Evolutionary conservation across 2,329 filamentous ascomycete genomes (phyloP).

Genomic region (Eutypa lata): DNA sequence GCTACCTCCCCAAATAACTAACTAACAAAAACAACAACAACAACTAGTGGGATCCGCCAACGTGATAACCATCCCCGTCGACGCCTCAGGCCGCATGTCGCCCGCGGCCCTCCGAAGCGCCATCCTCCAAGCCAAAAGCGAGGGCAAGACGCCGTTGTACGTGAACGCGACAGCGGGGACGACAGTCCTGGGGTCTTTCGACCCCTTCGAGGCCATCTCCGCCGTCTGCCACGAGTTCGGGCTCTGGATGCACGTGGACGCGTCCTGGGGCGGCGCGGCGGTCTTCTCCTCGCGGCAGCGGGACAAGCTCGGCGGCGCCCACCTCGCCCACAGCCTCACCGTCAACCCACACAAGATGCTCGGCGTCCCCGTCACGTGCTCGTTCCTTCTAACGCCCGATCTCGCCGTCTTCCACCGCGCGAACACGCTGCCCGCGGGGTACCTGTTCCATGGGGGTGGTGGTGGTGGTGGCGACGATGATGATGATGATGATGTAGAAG

Average conservation of each 20-base stretch:
- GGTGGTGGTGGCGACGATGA: slow-evolving; percentile 34
- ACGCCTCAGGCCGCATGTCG: slow-evolving; percentile 69
- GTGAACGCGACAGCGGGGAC: slow-evolving; percentile 95
- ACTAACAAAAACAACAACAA: neutral
- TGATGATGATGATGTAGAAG: slow-evolving; percentile 5
- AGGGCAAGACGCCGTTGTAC: slow-evolving; percentile 82
- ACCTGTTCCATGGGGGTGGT: slow-evolving; percentile 67
- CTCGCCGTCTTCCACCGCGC: slow-evolving; percentile 73
- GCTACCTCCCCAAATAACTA: neutral
- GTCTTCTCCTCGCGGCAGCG: slow-evolving; percentile 68
- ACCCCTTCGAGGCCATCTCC: slow-evolving; percentile 70
- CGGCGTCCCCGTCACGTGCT: slow-evolving; percentile 84
- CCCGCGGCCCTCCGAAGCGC: slow-evolving; percentile 61
- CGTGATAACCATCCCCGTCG: slow-evolving; percentile 73
- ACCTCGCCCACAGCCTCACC: slow-evolving; percentile 77
- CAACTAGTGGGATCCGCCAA: slow-evolving; percentile 65
- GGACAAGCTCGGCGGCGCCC: slow-evolving; percentile 63
- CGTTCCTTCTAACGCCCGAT: slow-evolving; percentile 79
- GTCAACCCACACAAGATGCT: slow-evolving; percentile 98
- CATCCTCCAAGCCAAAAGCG: slow-evolving; percentile 57
- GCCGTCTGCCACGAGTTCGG: slow-evolving; percentile 59
- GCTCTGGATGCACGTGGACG: slow-evolving; percentile 93
- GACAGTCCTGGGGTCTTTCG: slow-evolving; percentile 86
- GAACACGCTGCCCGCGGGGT: slow-evolving; percentile 84
- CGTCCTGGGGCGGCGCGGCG: slow-evolving; percentile 82